Conservation (phyloP, 345 rosid genomes). For the Linum usitatissimum region DNA sequence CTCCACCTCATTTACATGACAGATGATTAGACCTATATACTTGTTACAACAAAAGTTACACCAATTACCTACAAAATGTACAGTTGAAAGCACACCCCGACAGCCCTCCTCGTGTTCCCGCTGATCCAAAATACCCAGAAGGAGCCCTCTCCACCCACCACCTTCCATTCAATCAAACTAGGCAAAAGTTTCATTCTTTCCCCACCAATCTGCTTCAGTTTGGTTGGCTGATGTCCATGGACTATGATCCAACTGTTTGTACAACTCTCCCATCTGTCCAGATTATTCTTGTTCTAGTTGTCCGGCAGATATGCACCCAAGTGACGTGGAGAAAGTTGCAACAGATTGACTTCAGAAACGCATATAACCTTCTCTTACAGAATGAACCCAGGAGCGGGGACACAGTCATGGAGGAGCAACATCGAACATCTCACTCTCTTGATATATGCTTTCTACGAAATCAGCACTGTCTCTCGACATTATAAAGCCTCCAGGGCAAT, state of each 20-base stretch:
- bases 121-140: neutral
- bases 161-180: neutral
- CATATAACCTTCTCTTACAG: neutral
- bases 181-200: neutral
- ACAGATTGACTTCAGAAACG: neutral
- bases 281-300: neutral
- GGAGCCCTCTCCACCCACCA: neutral
- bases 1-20: slow-evolving; percentile 24
- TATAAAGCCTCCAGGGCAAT: slow-evolving; percentile 71
- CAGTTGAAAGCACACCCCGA: slow-evolving; percentile 23
- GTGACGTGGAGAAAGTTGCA: neutral
- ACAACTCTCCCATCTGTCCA: neutral
- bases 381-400: slow-evolving; percentile 15
- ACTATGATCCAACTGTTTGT: neutral
- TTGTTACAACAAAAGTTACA: slow-evolving; percentile 16
- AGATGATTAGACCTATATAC: slow-evolving; percentile 30
- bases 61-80: slow-evolving; percentile 47
- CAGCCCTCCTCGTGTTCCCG: neutral
- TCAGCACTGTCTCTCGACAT: slow-evolving; percentile 15
- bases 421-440: slow-evolving; percentile 27
- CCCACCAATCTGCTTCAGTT: too few species aligned
- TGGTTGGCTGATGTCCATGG: neutral
- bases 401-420: slow-evolving; percentile 25
- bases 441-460: slow-evolving; percentile 16
- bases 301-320: neutral